Percentiles rank a stretch among this genome's conserved stretches.
Conservation (phyloP, 2,329 filamentous ascomycete genomes). For the Aspergillus latus region DNA sequence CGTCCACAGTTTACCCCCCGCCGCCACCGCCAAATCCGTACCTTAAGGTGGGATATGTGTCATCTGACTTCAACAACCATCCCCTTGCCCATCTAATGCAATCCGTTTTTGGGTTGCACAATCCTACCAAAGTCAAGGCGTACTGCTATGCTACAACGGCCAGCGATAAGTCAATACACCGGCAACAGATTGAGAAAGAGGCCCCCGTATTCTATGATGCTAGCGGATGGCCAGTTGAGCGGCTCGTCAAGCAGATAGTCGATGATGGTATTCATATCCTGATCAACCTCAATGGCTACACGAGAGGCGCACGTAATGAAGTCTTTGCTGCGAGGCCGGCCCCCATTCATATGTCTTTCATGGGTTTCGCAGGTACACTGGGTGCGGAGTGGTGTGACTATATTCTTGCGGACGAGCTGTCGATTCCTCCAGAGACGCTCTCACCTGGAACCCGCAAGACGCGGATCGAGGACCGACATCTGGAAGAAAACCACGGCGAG, state of each 20-base stretch:
- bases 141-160: conserved; percentile 95
- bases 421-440: conserved; percentile 78
- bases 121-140: conserved; percentile 70
- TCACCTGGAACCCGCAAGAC: conserved; percentile 76
- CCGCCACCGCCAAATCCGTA: conserved; percentile 77
- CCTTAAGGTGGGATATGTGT: conserved; percentile 93
- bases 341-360: conserved; percentile 98
- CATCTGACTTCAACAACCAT: conserved; percentile 98
- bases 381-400: conserved; percentile 99
- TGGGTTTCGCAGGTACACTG: conserved; percentile 95
- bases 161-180: conserved; percentile 85
- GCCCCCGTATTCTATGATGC: conserved; percentile 89
- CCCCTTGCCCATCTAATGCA: conserved; percentile 97
- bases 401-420: conserved; percentile 83
- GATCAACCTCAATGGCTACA: conserved; percentile 98
- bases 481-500: conserved; percentile 65
- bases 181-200: conserved; percentile 88
- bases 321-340: conserved; percentile 93
- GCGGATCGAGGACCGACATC: conserved; percentile 65
- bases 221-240: conserved; percentile 81
- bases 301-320: conserved; percentile 89
- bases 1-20: conserved; percentile 76
- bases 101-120: conserved; percentile 92
- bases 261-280: conserved; percentile 88
- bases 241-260: conserved; percentile 80